These are phyloP conservation scores for Yamadazyma tumulicola DNA, from an alignment of 805 yeast species.

Conservation along the genomic window DNA sequence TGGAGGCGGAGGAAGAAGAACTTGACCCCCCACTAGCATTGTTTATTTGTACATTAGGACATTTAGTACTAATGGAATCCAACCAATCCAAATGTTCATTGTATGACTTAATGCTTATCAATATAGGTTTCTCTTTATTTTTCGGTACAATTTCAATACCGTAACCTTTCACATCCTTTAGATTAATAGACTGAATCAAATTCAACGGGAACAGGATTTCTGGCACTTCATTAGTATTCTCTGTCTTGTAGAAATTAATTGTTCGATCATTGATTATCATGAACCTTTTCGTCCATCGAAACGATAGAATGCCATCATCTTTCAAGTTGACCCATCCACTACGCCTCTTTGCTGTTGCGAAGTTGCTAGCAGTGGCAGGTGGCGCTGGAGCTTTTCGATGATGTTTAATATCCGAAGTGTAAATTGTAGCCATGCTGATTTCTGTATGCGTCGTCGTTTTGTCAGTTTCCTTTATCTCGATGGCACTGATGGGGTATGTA, in stretches of 20 bases:
- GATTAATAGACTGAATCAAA: conserved; percentile 41
- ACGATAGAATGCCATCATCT: conserved; percentile 82
- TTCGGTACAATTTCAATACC: conserved; percentile 76
- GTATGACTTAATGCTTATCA: conserved; percentile 72
- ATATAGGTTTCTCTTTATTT: conserved; percentile 52
- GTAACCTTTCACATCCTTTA: conserved; percentile 58
- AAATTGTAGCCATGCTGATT: conserved; percentile 33
- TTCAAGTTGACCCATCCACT: conserved; percentile 90
- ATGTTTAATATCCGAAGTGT: conserved; percentile 37
- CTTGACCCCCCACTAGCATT: conserved; percentile 1
- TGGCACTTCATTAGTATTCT: conserved; percentile 15
- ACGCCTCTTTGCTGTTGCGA: conserved; percentile 29
- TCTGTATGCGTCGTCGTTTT: background rate
- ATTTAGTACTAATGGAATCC: conserved; percentile 77
- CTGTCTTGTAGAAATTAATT: conserved; percentile 65
- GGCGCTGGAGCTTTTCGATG: conserved; percentile 46
- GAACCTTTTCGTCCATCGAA: conserved; percentile 89
- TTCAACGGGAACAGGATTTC: conserved; percentile 39
- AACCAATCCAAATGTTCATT: conserved; percentile 86
- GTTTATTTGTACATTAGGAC: conserved; percentile 48
- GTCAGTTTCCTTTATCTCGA: background rate
- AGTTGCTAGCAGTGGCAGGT: conserved; percentile 17
- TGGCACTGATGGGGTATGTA: no score
- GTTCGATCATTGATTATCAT: conserved; percentile 74
- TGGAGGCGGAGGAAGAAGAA: background rate